Percentiles rank a stretch among this genome's conserved stretches.
Conservation (phyloP, 331 rosid species). For the Saraca asoca region DNA sequence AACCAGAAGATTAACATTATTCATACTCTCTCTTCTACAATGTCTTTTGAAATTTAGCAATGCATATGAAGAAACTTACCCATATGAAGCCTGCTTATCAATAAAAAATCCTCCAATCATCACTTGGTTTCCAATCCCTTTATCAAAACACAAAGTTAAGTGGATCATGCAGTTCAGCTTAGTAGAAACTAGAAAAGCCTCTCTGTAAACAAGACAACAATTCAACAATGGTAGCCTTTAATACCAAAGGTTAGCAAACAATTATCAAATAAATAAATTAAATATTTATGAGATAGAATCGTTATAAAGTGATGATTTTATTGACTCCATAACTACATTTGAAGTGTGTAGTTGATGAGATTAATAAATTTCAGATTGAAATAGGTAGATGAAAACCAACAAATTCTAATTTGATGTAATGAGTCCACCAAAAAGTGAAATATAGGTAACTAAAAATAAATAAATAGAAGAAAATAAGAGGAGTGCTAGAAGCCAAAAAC, state of each 20-base stretch:
- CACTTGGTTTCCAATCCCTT: conserved; percentile 95
- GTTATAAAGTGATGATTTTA: not conserved
- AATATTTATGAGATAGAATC: not conserved
- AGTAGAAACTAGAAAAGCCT: conserved; percentile 74
- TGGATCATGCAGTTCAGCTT: conserved; percentile 74
- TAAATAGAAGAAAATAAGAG: too few species aligned
- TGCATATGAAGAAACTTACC: conserved; percentile 55
- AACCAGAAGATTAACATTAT: conserved; percentile 21
- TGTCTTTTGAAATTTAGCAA: conserved; percentile 16
- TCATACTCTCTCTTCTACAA: conserved; percentile 10
- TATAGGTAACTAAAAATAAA: too few species aligned
- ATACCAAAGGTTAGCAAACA: conserved; percentile 36
- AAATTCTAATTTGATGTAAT: not conserved
- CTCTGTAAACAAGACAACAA: conserved; percentile 97
- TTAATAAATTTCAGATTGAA: too few species aligned
- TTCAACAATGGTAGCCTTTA: conserved; percentile 81
- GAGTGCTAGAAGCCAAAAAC: too few species aligned
- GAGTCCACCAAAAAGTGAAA: too few species aligned
- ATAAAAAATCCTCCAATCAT: conserved; percentile 98
- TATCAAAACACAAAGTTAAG: conserved; percentile 89
- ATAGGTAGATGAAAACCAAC: too few species aligned
- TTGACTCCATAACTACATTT: not conserved
- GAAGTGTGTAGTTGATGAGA: too few species aligned
- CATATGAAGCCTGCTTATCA: conserved; percentile 86
- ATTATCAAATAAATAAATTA: conserved; percentile 25